Evolutionary conservation across 345 rosid species (phyloP).

Genomic region (Euphorbia pulcherrima): DNA sequence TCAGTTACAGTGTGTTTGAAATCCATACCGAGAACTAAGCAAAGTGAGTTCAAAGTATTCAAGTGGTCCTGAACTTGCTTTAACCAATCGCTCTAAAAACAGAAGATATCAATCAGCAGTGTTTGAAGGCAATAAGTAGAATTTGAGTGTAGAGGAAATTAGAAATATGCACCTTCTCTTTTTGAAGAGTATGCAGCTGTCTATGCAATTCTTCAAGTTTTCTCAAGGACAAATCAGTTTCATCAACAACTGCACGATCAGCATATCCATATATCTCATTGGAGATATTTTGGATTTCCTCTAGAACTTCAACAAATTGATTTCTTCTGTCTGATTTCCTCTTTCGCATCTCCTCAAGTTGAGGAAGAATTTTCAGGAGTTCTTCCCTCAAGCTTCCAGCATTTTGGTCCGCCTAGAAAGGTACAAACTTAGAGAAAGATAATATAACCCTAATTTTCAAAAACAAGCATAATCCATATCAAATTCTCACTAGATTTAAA

Average conservation of each 20-base stretch:
- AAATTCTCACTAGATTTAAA: background rate
- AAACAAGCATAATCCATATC: background rate
- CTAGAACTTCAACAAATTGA: slow-evolving; percentile 64
- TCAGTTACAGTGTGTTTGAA: slow-evolving; percentile 34
- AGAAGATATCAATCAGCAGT: background rate
- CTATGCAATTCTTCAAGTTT: slow-evolving; percentile 47
- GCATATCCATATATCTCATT: slow-evolving; percentile 55
- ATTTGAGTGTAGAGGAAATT: background rate
- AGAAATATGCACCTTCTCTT: slow-evolving; percentile 48
- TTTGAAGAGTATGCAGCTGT: slow-evolving; percentile 42
- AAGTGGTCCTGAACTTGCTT: slow-evolving; percentile 41
- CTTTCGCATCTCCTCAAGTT: slow-evolving; percentile 82
- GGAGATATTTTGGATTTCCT: slow-evolving; percentile 47
- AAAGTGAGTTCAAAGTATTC: slow-evolving; percentile 39
- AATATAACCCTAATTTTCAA: background rate
- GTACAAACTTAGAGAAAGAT: background rate
- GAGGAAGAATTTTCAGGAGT: slow-evolving; percentile 64
- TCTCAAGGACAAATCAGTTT: slow-evolving; percentile 50
- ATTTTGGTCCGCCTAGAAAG: slow-evolving; percentile 67
- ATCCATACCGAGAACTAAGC: slow-evolving; percentile 62
- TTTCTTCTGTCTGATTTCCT: slow-evolving; percentile 72
- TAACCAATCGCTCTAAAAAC: slow-evolving; percentile 42
- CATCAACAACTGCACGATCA: slow-evolving; percentile 43
- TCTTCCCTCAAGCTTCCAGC: slow-evolving; percentile 81
- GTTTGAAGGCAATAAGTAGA: background rate